A percentile compares a stretch with the other conserved stretches of the same genome.
phyloP scores from a whole-genome alignment of 768 basidiomycete species.

The Pleurotus eryngii region DNA sequence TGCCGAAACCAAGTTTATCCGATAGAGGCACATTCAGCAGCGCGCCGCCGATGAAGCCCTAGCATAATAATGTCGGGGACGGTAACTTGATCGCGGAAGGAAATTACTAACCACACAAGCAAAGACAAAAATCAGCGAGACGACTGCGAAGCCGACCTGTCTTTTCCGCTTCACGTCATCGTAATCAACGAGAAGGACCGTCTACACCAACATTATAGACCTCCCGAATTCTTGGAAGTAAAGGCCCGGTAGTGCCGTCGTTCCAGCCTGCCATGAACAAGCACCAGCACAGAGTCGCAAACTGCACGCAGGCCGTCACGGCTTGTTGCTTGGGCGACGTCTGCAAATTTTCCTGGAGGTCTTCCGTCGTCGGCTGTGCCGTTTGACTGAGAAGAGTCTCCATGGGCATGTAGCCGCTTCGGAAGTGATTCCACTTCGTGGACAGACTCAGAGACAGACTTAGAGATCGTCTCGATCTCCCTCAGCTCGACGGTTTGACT shows the following conservation, averaged over 20 bases:
- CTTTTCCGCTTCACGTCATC: neutral
- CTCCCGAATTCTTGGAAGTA: slow-evolving; percentile 68
- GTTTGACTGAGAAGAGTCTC: neutral
- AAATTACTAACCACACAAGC: slow-evolving; percentile 31
- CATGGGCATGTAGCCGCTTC: neutral
- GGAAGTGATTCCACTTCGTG: neutral
- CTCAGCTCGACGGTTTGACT: slow-evolving; percentile 6
- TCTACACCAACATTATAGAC: slow-evolving; percentile 41
- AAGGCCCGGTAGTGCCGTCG: slow-evolving; percentile 70
- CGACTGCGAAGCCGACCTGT: slow-evolving; percentile 48
- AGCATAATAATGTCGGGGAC: neutral
- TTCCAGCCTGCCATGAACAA: slow-evolving; percentile 74
- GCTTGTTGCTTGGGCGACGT: neutral
- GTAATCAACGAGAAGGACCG: slow-evolving; percentile 21
- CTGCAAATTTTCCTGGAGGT: neutral
- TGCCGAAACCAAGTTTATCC: slow-evolving; percentile 42
- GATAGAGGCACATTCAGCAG: slow-evolving; percentile 43
- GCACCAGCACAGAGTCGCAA: slow-evolving; percentile 50
- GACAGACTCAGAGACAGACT: neutral
- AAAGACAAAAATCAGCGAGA: slow-evolving; percentile 57
- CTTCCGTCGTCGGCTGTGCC: neutral
- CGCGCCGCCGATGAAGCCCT: slow-evolving; percentile 47
- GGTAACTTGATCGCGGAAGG: slow-evolving; percentile 18
- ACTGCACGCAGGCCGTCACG: slow-evolving; percentile 36
- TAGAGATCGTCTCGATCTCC: slow-evolving; percentile 2